Conservation (phyloP, 225 moss, liverwort and hornwort species). For the Bryoerythrophyllum caledonicum region DNA sequence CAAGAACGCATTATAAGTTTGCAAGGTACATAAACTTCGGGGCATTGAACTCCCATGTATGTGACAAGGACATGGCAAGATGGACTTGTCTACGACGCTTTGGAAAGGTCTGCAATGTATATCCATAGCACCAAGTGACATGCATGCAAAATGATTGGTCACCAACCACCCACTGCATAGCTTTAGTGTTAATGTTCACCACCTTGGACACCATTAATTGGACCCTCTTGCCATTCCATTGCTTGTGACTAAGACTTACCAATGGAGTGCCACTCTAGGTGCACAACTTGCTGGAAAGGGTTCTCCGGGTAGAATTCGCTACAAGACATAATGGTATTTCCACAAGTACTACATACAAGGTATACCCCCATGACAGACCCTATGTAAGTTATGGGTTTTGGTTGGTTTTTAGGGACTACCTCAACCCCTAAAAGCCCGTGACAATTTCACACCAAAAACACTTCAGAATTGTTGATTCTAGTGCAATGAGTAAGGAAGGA, state of each 20-base stretch:
- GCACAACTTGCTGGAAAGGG: background rate
- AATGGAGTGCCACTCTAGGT: background rate
- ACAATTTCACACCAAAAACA: too few relatives aligned
- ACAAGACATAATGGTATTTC: background rate
- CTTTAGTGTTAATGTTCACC: background rate
- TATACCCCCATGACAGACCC: too few relatives aligned
- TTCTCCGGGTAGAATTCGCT: background rate
- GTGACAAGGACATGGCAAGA: background rate
- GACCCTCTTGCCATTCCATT: background rate
- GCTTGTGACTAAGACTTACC: background rate
- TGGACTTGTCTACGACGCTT: background rate
- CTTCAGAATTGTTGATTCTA: too few relatives aligned
- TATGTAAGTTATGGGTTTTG: too few relatives aligned
- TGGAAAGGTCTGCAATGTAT: background rate
- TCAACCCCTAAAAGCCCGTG: too few relatives aligned
- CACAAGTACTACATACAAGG: background rate
- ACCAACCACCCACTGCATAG: background rate
- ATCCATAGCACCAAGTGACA: conserved; percentile 1
- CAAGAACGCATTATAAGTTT: too few relatives aligned
- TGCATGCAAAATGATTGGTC: background rate
- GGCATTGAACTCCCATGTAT: background rate
- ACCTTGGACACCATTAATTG: background rate
- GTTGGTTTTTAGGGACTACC: too few relatives aligned
- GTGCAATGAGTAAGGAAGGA: too few relatives aligned
- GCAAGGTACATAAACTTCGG: background rate